Conservation (phyloP, 257 asterid genomes). For the Penstemon barbatus region DNA sequence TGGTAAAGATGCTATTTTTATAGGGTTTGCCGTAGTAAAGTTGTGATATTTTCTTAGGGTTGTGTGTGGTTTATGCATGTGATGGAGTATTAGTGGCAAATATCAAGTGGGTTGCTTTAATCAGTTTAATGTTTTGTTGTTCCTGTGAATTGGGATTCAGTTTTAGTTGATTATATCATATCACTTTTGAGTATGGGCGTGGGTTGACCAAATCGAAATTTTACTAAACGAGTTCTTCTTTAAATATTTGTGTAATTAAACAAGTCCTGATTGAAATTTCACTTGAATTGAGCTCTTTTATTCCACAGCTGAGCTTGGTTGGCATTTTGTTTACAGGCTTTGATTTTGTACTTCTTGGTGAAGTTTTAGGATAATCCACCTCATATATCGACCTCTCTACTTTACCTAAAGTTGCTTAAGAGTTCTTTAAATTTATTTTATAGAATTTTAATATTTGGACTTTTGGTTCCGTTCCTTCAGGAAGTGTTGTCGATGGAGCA, state of each 20-base stretch:
- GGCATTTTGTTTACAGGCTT: background rate
- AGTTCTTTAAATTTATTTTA: background rate
- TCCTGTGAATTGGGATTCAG: constrained; percentile 17
- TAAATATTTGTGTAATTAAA: constrained; percentile 5
- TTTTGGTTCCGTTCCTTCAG: constrained; percentile 23
- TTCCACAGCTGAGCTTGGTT: background rate
- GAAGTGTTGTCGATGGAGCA: constrained; percentile 48
- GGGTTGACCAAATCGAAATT: constrained; percentile 35
- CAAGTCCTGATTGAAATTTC: constrained; percentile 4
- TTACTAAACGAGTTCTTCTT: constrained; percentile 11
- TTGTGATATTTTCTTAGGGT: constrained; percentile 31
- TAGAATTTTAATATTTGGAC: background rate
- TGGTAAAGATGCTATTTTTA: constrained; percentile 32
- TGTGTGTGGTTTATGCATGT: constrained; percentile 34
- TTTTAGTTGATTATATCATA: constrained; percentile 23
- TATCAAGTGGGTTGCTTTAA: constrained; percentile 4
- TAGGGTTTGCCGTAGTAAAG: constrained; percentile 27
- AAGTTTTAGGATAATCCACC: constrained; percentile 1
- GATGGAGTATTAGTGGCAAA: constrained; percentile 22
- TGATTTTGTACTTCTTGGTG: constrained; percentile 14
- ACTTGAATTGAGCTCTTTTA: constrained; percentile 24
- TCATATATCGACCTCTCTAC: constrained; percentile 4
- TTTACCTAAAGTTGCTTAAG: background rate
- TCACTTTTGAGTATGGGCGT: constrained; percentile 1
- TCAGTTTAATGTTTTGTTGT: background rate